Conservation (phyloP, 164 flowering plant species). For the Macadamia tetraphylla region DNA sequence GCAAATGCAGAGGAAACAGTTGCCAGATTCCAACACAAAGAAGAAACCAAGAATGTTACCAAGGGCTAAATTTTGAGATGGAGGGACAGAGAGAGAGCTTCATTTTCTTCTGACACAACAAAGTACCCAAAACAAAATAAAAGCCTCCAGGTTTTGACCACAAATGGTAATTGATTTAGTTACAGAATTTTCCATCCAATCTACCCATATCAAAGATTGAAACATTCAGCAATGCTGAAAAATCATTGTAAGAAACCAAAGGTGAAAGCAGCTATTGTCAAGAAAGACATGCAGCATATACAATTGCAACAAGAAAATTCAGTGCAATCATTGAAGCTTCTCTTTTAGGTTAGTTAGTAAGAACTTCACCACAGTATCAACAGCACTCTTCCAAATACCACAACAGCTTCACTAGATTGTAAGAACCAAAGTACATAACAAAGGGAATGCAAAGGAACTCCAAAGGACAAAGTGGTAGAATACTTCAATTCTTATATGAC, state of each 20-base stretch:
- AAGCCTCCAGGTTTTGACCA: too few species aligned
- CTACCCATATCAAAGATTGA: not conserved
- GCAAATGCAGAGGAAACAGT: too few species aligned
- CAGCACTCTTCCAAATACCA: not conserved
- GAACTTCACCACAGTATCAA: not conserved
- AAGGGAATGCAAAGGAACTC: too few species aligned
- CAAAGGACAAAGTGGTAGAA: too few species aligned
- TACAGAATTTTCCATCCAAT: too few species aligned
- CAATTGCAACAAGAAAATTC: not conserved
- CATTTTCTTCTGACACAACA: too few species aligned
- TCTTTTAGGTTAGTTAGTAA: not conserved
- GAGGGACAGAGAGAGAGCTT: too few species aligned
- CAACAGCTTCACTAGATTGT: not conserved
- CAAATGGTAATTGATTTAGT: not conserved
- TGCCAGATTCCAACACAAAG: too few species aligned
- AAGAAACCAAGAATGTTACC: too few species aligned
- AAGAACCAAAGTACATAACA: not conserved
- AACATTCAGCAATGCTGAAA: not conserved
- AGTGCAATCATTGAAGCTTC: not conserved
- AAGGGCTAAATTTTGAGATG: too few species aligned
- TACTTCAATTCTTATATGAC: too few species aligned
- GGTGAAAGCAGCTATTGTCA: too few species aligned
- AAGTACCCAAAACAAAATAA: not conserved
- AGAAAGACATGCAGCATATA: not conserved
- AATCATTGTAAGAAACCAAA: not conserved